A percentile compares a stretch with the other conserved stretches of the same genome.
Evolutionary conservation across 2,329 filamentous ascomycete species (phyloP).

Genomic region (Cordyceps pruinosa): DNA sequence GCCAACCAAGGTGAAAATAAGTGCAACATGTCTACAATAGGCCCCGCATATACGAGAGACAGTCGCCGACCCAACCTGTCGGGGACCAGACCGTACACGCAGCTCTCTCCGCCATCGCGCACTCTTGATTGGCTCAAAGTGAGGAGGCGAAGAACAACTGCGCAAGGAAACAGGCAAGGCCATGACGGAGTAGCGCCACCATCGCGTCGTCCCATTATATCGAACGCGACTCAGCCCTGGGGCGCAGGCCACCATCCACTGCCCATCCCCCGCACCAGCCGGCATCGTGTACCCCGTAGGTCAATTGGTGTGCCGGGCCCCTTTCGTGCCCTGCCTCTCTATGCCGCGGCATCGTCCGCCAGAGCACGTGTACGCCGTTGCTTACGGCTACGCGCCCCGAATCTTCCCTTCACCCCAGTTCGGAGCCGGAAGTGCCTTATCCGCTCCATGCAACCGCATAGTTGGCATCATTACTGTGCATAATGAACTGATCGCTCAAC

Average conservation of each 20-base stretch:
- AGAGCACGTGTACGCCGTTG: no score
- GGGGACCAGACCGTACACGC: not conserved
- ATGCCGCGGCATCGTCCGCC: no score
- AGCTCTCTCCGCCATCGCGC: not conserved
- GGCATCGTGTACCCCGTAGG: not conserved
- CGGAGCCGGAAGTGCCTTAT: no score
- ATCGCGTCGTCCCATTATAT: not conserved
- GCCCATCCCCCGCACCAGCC: not conserved
- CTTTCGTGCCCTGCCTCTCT: no score
- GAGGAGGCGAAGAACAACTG: not conserved
- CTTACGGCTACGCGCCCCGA: no score
- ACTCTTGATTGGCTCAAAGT: not conserved
- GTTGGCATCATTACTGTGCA: no score
- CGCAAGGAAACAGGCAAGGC: not conserved
- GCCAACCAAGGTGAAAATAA: not conserved
- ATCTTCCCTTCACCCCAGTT: no score
- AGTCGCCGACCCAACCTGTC: not conserved
- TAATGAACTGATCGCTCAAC: no score
- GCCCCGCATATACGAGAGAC: not conserved
- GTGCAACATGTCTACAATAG: not conserved
- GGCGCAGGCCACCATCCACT: not conserved
- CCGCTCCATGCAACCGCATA: no score
- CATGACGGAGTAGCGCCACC: conserved; percentile 1
- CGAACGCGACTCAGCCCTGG: not conserved
- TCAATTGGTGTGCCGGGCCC: no score